phyloP scores from a whole-genome alignment of 192 early-diverging fungal genomes.

The Linnemannia exigua region DNA sequence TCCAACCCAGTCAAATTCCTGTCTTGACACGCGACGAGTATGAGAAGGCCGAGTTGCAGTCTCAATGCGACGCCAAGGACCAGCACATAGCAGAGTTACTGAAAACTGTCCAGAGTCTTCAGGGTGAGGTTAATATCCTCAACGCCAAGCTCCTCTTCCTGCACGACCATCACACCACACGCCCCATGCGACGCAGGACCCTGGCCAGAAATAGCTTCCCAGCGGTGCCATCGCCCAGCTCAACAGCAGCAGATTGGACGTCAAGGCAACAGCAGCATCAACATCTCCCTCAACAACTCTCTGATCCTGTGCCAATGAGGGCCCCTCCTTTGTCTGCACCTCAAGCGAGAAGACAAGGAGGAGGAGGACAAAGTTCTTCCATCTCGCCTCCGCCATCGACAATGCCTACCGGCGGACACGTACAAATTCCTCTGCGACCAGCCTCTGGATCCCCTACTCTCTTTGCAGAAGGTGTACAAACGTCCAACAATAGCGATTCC shows the following conservation, averaged over 20 bases:
- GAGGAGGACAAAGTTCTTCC: not conserved
- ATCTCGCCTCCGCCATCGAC: not conserved
- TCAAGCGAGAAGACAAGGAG: not conserved
- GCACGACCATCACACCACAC: constrained; percentile 52
- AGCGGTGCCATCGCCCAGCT: not conserved
- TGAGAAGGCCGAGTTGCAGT: constrained; percentile 40
- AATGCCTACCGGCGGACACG: not conserved
- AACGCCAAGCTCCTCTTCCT: constrained; percentile 49
- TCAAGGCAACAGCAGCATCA: constrained; percentile 7
- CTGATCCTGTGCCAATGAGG: not conserved
- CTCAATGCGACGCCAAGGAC: constrained; percentile 46
- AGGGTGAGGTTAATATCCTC: constrained; percentile 43
- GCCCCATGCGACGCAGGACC: constrained; percentile 44
- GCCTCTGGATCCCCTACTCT: not conserved
- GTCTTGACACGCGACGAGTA: constrained; percentile 34
- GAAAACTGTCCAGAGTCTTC: constrained; percentile 36
- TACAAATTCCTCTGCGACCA: not conserved
- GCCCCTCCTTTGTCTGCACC: not conserved
- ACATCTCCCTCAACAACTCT: not conserved
- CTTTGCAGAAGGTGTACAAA: constrained; percentile 16
- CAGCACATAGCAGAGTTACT: constrained; percentile 36
- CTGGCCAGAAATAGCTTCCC: constrained; percentile 33
- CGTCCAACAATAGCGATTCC: not conserved
- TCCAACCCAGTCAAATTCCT: constrained; percentile 37
- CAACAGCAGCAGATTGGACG: not conserved